phyloP scores from a whole-genome alignment of 805 yeast species.

The Metschnikowia hibisci region DNA sequence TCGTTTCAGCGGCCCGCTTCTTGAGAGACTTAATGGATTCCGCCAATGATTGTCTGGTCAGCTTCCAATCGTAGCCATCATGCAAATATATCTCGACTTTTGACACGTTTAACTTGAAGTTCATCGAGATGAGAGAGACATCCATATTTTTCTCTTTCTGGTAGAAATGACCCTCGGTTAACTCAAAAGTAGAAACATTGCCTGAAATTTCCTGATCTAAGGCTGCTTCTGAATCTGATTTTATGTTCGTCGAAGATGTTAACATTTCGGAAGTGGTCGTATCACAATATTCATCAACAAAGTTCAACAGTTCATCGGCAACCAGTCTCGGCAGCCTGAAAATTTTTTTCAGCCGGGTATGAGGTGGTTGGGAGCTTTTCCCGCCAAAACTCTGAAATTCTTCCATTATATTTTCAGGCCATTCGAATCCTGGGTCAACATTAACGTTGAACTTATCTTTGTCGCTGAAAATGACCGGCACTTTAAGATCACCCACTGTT shows the following conservation, averaged over 20 bases:
- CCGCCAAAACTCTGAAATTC: slow-evolving; percentile 15
- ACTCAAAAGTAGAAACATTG: background rate
- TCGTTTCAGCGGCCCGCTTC: slow-evolving; percentile 33
- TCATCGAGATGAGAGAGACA: slow-evolving; percentile 7
- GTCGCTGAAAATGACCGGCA: slow-evolving; percentile 57
- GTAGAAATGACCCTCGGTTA: slow-evolving; percentile 2
- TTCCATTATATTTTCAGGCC: slow-evolving; percentile 31
- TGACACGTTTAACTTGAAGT: slow-evolving; percentile 32
- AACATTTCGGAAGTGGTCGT: background rate
- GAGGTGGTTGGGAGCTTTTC: too few species aligned
- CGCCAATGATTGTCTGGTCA: slow-evolving; percentile 65
- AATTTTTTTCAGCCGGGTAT: too few species aligned
- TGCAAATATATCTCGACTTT: slow-evolving; percentile 48
- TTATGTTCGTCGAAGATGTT: background rate
- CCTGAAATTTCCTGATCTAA: background rate
- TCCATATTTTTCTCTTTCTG: background rate
- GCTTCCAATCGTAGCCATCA: slow-evolving; percentile 93
- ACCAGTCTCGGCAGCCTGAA: too few species aligned
- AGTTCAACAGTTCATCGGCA: background rate
- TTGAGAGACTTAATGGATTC: slow-evolving; percentile 66
- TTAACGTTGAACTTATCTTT: slow-evolving; percentile 53
- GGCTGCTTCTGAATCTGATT: background rate
- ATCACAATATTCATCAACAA: slow-evolving; percentile 2
- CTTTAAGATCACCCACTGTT: slow-evolving; percentile 65
- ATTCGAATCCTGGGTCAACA: slow-evolving; percentile 25